Conservation (phyloP, 306 rosid genomes). For the Prunus campanulata region DNA sequence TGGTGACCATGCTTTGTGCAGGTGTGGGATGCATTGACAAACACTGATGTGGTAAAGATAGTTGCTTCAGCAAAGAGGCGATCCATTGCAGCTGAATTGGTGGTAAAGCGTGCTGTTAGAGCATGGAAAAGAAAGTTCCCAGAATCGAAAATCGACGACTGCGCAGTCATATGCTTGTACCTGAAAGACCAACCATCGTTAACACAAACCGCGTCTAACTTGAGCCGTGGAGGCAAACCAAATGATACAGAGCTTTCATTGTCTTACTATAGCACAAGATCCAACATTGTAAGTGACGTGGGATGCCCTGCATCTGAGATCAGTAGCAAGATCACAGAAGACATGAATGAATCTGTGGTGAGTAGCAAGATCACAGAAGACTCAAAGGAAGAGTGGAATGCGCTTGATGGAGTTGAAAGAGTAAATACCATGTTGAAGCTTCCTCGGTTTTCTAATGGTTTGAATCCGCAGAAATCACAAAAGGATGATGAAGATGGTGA, state of each 20-base stretch:
- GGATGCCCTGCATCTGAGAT: background rate
- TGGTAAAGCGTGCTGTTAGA: slow-evolving; percentile 58
- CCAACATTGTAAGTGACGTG: background rate
- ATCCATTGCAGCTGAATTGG: slow-evolving; percentile 59
- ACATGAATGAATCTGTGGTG: background rate
- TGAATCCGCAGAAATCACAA: slow-evolving; percentile 32
- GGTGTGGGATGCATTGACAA: slow-evolving; percentile 90
- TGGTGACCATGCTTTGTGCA: slow-evolving; percentile 18
- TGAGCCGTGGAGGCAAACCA: background rate
- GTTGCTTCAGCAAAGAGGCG: slow-evolving; percentile 66
- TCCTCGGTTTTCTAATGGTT: slow-evolving; percentile 30
- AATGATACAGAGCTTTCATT: slow-evolving; percentile 17
- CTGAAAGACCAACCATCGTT: slow-evolving; percentile 38
- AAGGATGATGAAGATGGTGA: slow-evolving; percentile 29
- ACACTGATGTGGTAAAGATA: slow-evolving; percentile 66
- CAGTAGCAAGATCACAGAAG: background rate
- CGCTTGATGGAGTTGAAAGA: slow-evolving; percentile 45
- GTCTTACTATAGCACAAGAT: slow-evolving; percentile 4
- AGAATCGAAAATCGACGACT: slow-evolving; percentile 60
- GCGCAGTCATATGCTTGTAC: slow-evolving; percentile 69
- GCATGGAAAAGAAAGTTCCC: slow-evolving; percentile 71
- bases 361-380: background rate
- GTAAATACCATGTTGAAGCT: slow-evolving; percentile 42
- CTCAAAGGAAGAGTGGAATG: slow-evolving; percentile 42
- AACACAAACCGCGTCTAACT: slow-evolving; percentile 10